Percentiles rank a stretch among this genome's conserved stretches.
Evolutionary conservation across 2,329 filamentous ascomycete genomes (phyloP).

Genomic region (Fusarium sp.): DNA sequence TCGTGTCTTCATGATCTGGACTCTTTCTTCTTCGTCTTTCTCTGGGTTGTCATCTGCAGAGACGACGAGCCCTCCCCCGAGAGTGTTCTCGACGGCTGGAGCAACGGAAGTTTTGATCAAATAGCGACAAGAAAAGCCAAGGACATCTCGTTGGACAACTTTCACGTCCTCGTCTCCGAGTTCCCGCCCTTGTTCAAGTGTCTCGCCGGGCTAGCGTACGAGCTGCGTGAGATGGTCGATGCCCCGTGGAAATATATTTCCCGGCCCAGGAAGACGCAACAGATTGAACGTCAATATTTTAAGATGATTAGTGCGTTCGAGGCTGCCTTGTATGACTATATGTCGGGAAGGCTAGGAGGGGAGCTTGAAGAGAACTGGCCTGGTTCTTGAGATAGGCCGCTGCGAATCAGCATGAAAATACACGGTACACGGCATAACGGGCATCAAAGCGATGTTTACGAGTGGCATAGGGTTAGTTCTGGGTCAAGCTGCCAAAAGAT

Average conservation of each 20-base stretch:
- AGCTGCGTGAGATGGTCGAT: neutral
- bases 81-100: neutral
- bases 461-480: neutral
- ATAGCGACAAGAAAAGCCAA: neutral
- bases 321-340: neutral
- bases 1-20: neutral
- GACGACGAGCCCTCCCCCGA: neutral
- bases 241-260: neutral
- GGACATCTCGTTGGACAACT: neutral
- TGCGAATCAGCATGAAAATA: neutral
- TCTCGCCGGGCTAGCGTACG: neutral
- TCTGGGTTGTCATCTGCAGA: neutral
- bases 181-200: neutral
- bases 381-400: neutral
- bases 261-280: neutral
- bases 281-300: neutral
- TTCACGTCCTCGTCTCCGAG: neutral
- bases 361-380: neutral
- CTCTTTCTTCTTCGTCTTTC: neutral
- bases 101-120: neutral
- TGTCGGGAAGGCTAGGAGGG: neutral
- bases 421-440: neutral
- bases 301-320: neutral
- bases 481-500: neutral
- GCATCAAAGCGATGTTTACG: neutral